A percentile compares a stretch with the other conserved stretches of the same genome.
Conservation (phyloP, 108 stramenopile species). For the Nitzschia sp. region DNA sequence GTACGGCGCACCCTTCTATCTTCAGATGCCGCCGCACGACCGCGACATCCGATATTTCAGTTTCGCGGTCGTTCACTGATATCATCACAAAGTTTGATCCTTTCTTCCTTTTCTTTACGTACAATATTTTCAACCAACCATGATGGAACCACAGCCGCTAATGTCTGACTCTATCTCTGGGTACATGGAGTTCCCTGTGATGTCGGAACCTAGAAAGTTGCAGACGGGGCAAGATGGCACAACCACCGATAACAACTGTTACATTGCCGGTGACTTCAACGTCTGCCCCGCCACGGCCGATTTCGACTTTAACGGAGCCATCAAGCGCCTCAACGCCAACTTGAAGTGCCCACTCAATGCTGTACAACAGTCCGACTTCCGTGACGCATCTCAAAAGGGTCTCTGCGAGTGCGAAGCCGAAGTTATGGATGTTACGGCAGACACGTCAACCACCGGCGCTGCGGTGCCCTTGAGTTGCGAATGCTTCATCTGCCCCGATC, state of each 20-base stretch:
- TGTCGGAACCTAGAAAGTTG: no score
- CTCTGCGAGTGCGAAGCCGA: slow-evolving; percentile 20
- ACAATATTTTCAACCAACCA: no score
- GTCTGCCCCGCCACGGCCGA: slow-evolving; percentile 22
- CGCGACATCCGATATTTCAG: no score
- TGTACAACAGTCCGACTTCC: slow-evolving; percentile 30
- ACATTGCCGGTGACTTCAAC: slow-evolving; percentile 11
- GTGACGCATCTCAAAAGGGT: slow-evolving; percentile 24
- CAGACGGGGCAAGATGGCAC: slow-evolving; percentile 23
- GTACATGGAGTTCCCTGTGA: no score
- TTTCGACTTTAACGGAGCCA: neutral
- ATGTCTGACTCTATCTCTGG: no score
- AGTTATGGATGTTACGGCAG: neutral
- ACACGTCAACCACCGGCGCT: neutral
- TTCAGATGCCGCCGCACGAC: no score
- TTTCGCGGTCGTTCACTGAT: no score
- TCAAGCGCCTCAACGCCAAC: slow-evolving; percentile 7
- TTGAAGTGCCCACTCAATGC: slow-evolving; percentile 27
- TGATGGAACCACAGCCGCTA: no score
- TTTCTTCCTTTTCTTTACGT: no score
- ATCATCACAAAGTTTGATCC: no score
- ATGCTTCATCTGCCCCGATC: slow-evolving; percentile 26
- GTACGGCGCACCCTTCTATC: no score
- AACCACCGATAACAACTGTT: slow-evolving; percentile 10
- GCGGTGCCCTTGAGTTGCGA: slow-evolving; percentile 10